Base-by-base conservation (phyloP, 1,284 basidiomycete genomes). In the Apiotrichum sp. region DNA sequence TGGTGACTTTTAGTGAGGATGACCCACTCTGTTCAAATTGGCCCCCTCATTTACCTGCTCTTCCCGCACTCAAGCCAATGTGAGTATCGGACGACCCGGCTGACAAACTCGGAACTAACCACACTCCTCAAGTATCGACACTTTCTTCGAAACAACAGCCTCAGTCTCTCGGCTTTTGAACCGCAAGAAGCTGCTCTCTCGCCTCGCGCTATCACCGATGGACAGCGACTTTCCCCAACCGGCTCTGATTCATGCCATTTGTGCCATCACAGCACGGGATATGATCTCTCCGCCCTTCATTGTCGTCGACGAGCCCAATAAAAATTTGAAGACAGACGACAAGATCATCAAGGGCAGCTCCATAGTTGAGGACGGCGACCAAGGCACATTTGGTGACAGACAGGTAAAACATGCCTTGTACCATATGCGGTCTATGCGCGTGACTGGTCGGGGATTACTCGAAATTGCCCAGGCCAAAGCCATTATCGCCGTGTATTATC, bases 181-280 rank as follows among this genome's bases (percentile, higher is more conserved):
- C 52, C 64, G 66, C 8, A 63, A 61, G 13, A 59, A 62, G 3
- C 76, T 79, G 59, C 59, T 74, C 31, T 47, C 67, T 10, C 66
- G 74, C 3, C 68, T 79, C 35, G 58, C 69, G 5, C 70, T 78
- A n/a, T 74, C 77, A 2, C 77, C 78, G 0, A 66, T 68, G 1
- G 71, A 76, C 47, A n/a, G 58, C 6, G 60, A 69, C 6, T 79
- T 78, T 58, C 78, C 78, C 8, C 75, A 77, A 52, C 50, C 62
- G 1, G 66, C 72, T 1, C 62, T 78, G 1, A 60, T 79, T 0
- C 78, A 79, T 60, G 70, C 73, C 22, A 76, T 79, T 41, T 75
- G 75, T 52, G 75, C 77, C 11, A 64, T 72, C 16, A 65, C 74
- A 0, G 69, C 73, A 1, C 65, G 73, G 13, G 73, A 72, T 48